Evolutionary conservation across 805 yeast genomes (phyloP), one percentile per base, ranked within the genome.

Genomic region (Schwanniomyces vanrijiae): DNA sequence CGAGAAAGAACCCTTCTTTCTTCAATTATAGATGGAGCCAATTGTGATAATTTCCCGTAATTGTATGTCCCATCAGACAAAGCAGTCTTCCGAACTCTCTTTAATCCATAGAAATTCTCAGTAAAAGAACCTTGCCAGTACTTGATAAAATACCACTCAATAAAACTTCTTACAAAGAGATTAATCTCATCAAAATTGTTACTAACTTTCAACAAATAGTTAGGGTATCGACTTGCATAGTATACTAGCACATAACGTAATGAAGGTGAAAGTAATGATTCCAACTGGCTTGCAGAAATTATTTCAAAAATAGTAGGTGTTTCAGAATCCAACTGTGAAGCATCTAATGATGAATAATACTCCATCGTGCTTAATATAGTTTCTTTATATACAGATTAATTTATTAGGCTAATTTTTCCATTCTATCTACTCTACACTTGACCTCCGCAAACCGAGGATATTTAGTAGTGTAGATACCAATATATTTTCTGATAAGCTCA

Each of bases 251-350:
- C 75, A 64, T 84, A 91, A 46, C 96, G 69, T 18, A 90, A 62
- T 0, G 97, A 88, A 0, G 97, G 96, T 0, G 96, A 83, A 28
- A 92, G 69, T 47, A 92, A 73, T 1, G 78, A 71, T 49, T 88
- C 89, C 21, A 92, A 76, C 66, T 92, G 96, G 49, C 79, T 77
- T 0, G 96, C 81, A 0, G 97, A 89, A 10, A 90, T 71, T 42
- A 92, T 77, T 71, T 92, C 99, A 64, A 91, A 92, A 2, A 92
- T 71, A 0, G 97, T 90, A 1, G 98, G 98, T 2, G 84, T 76
- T 44, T 81, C 84, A 2, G 84, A 75, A 56, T 88, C 91, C 53
- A 90, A 68, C 40, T 85, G 80, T 25, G 90, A 75, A 2, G 96
- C 88, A 64, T 88, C 90, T 40, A 89, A 71, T 1, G 90, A 81